Evolutionary conservation across 2,329 filamentous ascomycete species (phyloP).

Genomic region (Rutstroemia sp.): DNA sequence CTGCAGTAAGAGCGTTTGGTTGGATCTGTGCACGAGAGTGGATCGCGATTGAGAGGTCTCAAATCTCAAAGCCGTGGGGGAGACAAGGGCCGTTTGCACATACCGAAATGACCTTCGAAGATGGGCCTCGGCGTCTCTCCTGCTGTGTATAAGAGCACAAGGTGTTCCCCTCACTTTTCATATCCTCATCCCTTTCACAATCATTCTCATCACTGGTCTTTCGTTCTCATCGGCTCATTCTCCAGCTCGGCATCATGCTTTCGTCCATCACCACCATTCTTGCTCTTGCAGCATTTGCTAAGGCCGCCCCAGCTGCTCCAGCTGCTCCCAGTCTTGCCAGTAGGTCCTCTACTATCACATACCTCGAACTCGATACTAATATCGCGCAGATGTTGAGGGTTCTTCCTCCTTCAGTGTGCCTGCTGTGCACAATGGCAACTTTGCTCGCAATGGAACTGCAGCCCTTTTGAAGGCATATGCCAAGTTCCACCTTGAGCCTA

Average conservation of each 20-base stretch:
- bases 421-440: slow-evolving; percentile 24
- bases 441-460: slow-evolving; percentile 26
- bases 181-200: slow-evolving; percentile 10
- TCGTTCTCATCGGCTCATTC: not conserved
- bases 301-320: slow-evolving; percentile 16
- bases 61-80: not conserved
- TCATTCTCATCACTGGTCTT: slow-evolving; percentile 8
- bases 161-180: slow-evolving; percentile 4
- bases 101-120: not conserved
- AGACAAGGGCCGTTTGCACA: not conserved
- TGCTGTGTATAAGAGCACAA: slow-evolving; percentile 17
- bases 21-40: too few relatives aligned
- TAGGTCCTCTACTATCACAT: not conserved
- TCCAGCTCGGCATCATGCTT: slow-evolving; percentile 20
- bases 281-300: slow-evolving; percentile 18
- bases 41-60: not conserved
- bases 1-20: too few relatives aligned
- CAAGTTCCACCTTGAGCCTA: slow-evolving; percentile 26
- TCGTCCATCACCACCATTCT: slow-evolving; percentile 20
- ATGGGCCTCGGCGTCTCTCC: not conserved
- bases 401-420: slow-evolving; percentile 18
- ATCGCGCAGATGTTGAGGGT: not conserved
- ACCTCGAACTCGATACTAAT: not conserved
- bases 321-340: not conserved
- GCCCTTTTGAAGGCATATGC: slow-evolving; percentile 28